Evolutionary conservation across 441 rosid genomes (phyloP).

Genomic region (Euphorbia schlechtendalii): DNA sequence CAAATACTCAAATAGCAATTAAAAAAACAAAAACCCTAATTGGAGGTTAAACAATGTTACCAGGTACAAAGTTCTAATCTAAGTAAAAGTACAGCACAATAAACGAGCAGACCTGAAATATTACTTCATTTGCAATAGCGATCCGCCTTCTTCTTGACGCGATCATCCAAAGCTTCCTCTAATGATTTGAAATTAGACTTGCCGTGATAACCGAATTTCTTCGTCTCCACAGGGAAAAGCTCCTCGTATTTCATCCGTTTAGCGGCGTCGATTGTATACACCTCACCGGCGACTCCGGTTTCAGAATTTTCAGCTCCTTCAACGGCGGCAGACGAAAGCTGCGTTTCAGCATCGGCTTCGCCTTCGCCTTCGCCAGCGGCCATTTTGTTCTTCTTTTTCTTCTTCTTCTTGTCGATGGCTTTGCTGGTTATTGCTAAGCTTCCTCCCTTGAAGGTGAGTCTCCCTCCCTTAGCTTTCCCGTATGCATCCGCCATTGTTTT

Average conservation of each 20-base stretch:
- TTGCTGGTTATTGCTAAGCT: slow-evolving; percentile 54
- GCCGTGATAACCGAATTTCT: slow-evolving; percentile 63
- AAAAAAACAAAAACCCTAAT: not conserved
- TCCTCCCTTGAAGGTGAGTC: slow-evolving; percentile 78
- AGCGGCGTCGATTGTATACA: slow-evolving; percentile 79
- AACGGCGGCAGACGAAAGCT: not conserved
- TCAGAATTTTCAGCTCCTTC: not conserved
- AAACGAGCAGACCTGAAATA: slow-evolving; percentile 2
- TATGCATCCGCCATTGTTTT: slow-evolving; percentile 56
- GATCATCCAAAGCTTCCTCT: slow-evolving; percentile 79
- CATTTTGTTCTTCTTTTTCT: slow-evolving; percentile 35
- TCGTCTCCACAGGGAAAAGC: slow-evolving; percentile 78
- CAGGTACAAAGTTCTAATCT: too few species aligned
- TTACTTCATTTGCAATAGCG: slow-evolving; percentile 62
- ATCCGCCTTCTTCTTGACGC: slow-evolving; percentile 91
- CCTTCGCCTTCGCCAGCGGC: too few species aligned
- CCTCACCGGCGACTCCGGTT: slow-evolving; percentile 25
- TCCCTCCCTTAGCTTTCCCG: slow-evolving; percentile 59
- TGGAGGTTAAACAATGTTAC: not conserved
- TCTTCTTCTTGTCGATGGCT: slow-evolving; percentile 49
- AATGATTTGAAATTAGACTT: slow-evolving; percentile 40
- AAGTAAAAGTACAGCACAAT: too few species aligned
- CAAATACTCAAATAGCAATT: not conserved
- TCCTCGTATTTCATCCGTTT: slow-evolving; percentile 70
- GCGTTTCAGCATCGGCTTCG: not conserved